Evolutionary conservation across 129 eudicot genomes (phyloP).

Genomic region (Flaveria brownii): DNA sequence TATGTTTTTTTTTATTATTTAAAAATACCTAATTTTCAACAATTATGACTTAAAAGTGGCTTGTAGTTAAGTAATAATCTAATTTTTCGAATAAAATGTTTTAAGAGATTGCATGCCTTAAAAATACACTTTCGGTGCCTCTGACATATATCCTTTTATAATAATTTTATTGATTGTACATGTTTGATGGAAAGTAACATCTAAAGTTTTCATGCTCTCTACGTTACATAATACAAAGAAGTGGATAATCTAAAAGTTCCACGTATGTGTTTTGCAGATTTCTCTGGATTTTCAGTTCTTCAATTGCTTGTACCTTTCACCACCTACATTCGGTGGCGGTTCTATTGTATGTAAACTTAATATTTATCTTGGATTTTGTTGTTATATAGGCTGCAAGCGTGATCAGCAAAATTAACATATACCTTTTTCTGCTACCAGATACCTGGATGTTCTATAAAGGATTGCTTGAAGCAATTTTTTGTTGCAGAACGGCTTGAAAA

Average conservation of each 20-base stretch:
- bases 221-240: background rate
- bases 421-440: conserved; percentile 39
- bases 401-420: background rate
- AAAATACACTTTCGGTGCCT: background rate
- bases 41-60: no score
- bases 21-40: no score
- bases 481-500: conserved; percentile 70
- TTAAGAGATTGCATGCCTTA: background rate
- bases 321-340: conserved; percentile 38
- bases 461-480: conserved; percentile 72
- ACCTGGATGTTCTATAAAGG: conserved; percentile 71
- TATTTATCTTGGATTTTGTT: conserved; percentile 16
- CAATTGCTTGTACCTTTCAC: conserved; percentile 77
- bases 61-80: no score
- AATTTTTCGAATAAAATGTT: no score
- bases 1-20: no score
- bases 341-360: conserved; percentile 48
- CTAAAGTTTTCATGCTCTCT: background rate
- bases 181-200: no score
- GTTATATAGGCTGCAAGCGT: conserved; percentile 3
- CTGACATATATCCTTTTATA: background rate
- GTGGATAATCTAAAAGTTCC: background rate
- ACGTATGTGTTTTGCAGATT: conserved; percentile 56
- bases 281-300: conserved; percentile 78
- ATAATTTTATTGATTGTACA: background rate